Conservation (phyloP, 2,329 filamentous ascomycete species). For the Pseudogymnoascus sp. region DNA sequence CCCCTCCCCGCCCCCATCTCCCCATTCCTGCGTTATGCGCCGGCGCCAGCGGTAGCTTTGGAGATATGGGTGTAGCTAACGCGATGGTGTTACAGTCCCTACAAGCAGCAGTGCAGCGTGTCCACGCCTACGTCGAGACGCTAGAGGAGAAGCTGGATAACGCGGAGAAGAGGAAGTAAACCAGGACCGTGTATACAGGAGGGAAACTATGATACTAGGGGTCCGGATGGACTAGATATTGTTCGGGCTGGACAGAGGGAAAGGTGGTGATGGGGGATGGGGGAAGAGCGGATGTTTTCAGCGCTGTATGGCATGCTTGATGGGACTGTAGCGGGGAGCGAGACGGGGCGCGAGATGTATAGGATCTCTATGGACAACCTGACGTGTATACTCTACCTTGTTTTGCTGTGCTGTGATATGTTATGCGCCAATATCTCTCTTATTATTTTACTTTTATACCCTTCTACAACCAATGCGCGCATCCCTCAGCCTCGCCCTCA, state of each 20-base stretch:
- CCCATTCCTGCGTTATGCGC: no score
- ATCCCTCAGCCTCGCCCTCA: no score
- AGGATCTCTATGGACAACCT: background rate
- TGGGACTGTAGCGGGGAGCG: no score
- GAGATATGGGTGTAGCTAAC: slow-evolving; percentile 13
- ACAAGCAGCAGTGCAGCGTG: slow-evolving; percentile 76
- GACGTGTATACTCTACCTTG: background rate
- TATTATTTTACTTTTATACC: background rate
- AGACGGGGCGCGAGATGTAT: background rate
- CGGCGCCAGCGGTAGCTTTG: no score
- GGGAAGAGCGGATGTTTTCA: background rate
- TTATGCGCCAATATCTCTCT: background rate
- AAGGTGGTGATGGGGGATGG: background rate
- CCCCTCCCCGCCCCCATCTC: slow-evolving; percentile 20
- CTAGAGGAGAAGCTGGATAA: slow-evolving; percentile 73
- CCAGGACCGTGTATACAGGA: background rate
- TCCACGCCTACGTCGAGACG: slow-evolving; percentile 73
- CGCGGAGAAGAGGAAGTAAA: slow-evolving; percentile 59
- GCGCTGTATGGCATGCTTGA: background rate
- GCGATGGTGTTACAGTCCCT: slow-evolving; percentile 51
- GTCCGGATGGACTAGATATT: background rate
- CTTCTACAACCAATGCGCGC: no score
- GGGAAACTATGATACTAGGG: slow-evolving; percentile 6
- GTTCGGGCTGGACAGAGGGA: background rate
- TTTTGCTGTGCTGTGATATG: background rate